These are phyloP conservation scores for Grosmannia huntii DNA, from an alignment of 2,329 filamentous ascomycete genomes.

Conservation along the genomic window DNA sequence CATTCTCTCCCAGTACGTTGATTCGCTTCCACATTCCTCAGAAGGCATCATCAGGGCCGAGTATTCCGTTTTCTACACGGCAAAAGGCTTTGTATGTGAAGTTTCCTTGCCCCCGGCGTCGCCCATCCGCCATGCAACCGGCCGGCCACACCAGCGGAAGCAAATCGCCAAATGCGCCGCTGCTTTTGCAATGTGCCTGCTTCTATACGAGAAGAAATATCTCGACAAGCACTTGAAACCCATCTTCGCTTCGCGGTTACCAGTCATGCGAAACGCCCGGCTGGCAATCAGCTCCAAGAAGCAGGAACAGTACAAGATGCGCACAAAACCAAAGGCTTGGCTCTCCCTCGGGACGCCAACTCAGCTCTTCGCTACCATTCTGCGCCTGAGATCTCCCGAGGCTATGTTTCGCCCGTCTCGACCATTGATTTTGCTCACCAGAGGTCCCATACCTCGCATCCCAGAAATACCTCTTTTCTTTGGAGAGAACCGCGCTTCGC, in stretches of 20 bases:
- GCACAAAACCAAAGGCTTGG: constrained; percentile 70
- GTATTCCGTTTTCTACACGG: constrained; percentile 44
- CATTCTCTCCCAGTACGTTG: constrained; percentile 61
- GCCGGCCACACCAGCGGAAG: constrained; percentile 55
- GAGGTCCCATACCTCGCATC: constrained; percentile 48
- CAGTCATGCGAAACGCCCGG: constrained; percentile 74
- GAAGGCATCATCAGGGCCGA: constrained; percentile 27
- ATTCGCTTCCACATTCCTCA: constrained; percentile 43
- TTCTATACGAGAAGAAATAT: constrained; percentile 51
- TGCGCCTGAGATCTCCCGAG: constrained; percentile 44
- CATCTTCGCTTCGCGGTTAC: constrained; percentile 56
- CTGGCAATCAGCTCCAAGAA: constrained; percentile 73
- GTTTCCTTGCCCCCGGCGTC: constrained; percentile 65
- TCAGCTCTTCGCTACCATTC: constrained; percentile 45
- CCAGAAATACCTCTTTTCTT: constrained; percentile 63
- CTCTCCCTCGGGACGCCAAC: constrained; percentile 30
- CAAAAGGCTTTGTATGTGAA: constrained; percentile 57
- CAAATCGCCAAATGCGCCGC: constrained; percentile 74
- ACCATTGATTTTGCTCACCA: constrained; percentile 59
- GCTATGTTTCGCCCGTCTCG: constrained; percentile 46
- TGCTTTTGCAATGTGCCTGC: constrained; percentile 69
- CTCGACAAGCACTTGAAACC: constrained; percentile 67
- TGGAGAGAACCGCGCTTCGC: constrained; percentile 46
- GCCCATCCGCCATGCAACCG: constrained; percentile 54
- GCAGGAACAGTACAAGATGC: constrained; percentile 62